Base-by-base conservation (phyloP, 352 stramenopile genomes). In the Phytopythium boreale region DNA sequence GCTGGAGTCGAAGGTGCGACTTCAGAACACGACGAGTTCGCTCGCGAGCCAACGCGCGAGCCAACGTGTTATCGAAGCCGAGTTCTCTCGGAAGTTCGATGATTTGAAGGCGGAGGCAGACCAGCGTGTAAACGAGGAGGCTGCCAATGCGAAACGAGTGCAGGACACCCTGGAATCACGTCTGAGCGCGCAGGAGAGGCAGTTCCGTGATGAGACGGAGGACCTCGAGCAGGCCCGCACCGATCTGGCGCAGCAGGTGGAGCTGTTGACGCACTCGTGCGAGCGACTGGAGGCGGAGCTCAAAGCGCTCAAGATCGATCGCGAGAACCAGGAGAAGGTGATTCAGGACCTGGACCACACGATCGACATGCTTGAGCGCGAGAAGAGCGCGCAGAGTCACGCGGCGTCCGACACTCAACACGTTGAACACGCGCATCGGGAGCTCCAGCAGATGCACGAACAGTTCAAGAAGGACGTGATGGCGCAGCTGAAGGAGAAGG, bases 81-180 rank as follows among this genome's bases (percentile, higher is more conserved):
- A 72, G 62, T 56, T 85, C 37, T 63, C 59, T 14, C 63, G 78
- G 24, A 72, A 75, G 39, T 70, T 88, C n/a, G 79, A 87, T 58
- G 69, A 71, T 17, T 56, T 79, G 24, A 71, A 74, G 44, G 52
- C 27, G 26, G 74, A 88, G 0, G 68, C 87, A 47, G 67, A 75
- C 24, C 73, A 62, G 26, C 72, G 75, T 6, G 56, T 88, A 29
- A 55, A 74, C 17, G 72, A 84, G 43, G 79, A 84, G 56, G 66
- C 74, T 46, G 70, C 79, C 20, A 82, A 84, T 26, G 67, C 67
- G 19, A 66, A 68, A 17, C 73, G 72, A n/a, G 66, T 89, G n/a
- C 71, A 87, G 55, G 64, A 53, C 56, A 57, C 65, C 44, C 47
- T 80, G 50, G 71, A 78, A 34, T 79, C 51, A 4, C 81, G 66